Evolutionary conservation across 805 yeast species (phyloP), one percentile per base, ranked within the genome.

Genomic region (Nakazawaea molendinolei): DNA sequence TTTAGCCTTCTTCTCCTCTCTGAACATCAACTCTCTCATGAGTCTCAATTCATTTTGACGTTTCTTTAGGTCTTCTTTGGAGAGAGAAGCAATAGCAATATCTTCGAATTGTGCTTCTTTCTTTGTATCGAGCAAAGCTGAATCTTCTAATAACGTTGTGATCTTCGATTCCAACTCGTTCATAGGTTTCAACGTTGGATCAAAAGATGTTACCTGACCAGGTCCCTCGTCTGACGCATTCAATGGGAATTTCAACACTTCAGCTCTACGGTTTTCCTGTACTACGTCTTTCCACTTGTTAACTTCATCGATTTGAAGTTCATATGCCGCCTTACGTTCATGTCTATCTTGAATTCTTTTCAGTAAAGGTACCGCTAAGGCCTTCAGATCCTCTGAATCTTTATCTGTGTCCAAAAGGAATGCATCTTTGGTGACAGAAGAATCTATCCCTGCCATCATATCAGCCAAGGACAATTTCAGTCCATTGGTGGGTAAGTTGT

Each of bases 1-100:
- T 58, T 76, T 87, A 8, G 97, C 89, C 51, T 85, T 80, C 52
- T 79, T 74, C 63, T 90, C 97, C 50, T 90, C 97, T 50, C 97
- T 72, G 64, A 87, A 92, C 95, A 90, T 86, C 44, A 90, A 71
- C 54, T 92, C 98, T 45, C 98, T 74, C 96, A 87, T 86, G 51
- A 83, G 61, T 47, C 97, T 74, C 47, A 90, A 68, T 59, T 90
- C 95, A 41, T 76, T 74, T 6, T 92, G 80, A 41, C 94, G 71
- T 53, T 78, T 76, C 38, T 65, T 62, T 63, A 90, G 61, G 34
- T 92, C 97, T 42, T 83, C 94, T 19, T 79, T 73, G 0, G 92
- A 70, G 56, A 90, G 61, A 51, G 81, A 79, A 2, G 95, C 87
- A 2, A 84, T 76, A 6, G 85, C 89, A 23, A 86, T 71, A 36